Percentiles rank a stretch among this genome's conserved stretches.
Evolutionary conservation across 208 protist species (phyloP).

Genomic region (Giardia muris): DNA sequence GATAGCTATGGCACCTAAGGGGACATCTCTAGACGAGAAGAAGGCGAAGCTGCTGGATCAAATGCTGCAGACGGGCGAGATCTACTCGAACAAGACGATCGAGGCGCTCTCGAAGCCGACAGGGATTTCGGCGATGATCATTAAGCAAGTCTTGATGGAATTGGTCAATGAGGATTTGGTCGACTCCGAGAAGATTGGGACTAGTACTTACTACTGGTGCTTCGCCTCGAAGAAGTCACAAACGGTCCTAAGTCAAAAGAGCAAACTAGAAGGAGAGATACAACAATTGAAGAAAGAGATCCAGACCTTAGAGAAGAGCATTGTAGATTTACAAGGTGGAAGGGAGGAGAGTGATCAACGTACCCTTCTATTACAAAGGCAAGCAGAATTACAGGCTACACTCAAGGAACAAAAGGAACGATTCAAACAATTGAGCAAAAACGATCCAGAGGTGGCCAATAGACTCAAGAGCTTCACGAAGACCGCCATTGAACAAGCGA

Average conservation of each 20-base stretch:
- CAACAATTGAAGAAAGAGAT: background rate
- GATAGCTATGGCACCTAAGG: conserved; percentile 38
- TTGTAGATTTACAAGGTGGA: conserved; percentile 16
- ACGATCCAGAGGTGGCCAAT: conserved; percentile 22
- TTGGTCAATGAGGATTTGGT: conserved; percentile 31
- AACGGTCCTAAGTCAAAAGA: background rate
- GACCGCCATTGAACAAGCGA: conserved; percentile 17
- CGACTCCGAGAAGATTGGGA: conserved; percentile 33
- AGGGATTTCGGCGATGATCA: conserved; percentile 16
- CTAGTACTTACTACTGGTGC: conserved; percentile 28
- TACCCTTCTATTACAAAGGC: background rate
- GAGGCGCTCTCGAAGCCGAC: background rate
- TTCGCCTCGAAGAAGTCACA: background rate
- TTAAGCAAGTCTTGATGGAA: conserved; percentile 29
- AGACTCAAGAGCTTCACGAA: background rate
- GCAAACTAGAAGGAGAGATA: background rate
- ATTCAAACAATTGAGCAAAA: background rate
- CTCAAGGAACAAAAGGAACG: background rate
- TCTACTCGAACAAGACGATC: background rate
- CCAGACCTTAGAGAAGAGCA: background rate
- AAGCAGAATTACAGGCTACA: background rate
- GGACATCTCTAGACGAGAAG: conserved; percentile 29
- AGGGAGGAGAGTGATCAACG: background rate
- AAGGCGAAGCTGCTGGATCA: conserved; percentile 17
- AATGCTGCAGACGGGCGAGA: conserved; percentile 6